These are phyloP conservation scores for Steccherinum ochraceum DNA, from an alignment of 768 basidiomycete genomes.

Conservation along the genomic window DNA sequence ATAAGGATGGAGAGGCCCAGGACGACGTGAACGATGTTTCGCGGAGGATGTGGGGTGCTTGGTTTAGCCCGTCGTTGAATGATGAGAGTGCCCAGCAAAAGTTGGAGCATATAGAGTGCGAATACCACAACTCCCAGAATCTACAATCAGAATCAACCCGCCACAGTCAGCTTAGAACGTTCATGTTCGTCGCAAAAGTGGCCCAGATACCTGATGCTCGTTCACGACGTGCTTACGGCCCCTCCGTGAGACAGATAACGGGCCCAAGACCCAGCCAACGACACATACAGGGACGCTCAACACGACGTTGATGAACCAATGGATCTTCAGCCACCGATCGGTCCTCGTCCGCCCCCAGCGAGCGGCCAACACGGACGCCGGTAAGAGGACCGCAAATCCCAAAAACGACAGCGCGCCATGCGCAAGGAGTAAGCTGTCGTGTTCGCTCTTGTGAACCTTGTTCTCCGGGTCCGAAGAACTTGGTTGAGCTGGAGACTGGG, in stretches of 20 bases:
- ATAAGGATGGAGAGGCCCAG: constrained; percentile 44
- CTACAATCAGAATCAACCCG: constrained; percentile 23
- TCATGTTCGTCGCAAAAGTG: too few species aligned
- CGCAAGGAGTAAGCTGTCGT: constrained; percentile 33
- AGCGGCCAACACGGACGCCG: constrained; percentile 45
- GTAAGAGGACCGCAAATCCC: constrained; percentile 53
- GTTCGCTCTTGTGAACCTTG: not conserved
- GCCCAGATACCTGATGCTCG: constrained; percentile 38
- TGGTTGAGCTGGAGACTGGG: too few species aligned
- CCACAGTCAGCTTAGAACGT: not conserved
- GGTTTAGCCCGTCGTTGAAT: constrained; percentile 33
- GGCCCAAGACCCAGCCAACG: constrained; percentile 43
- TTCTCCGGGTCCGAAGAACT: too few species aligned
- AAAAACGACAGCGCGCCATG: constrained; percentile 47
- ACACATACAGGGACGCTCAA: constrained; percentile 44
- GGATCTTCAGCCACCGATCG: constrained; percentile 49
- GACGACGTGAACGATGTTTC: constrained; percentile 50
- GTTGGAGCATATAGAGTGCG: constrained; percentile 43
- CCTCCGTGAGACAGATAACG: constrained; percentile 37
- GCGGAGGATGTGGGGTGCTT: constrained; percentile 36
- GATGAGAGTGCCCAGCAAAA: constrained; percentile 46
- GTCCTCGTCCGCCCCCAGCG: constrained; percentile 48
- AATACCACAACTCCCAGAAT: constrained; percentile 47
- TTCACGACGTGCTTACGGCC: constrained; percentile 38
- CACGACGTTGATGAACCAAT: constrained; percentile 42